Conservation (phyloP, 2,329 filamentous ascomycete genomes). For the Epichloe sylvatica region DNA sequence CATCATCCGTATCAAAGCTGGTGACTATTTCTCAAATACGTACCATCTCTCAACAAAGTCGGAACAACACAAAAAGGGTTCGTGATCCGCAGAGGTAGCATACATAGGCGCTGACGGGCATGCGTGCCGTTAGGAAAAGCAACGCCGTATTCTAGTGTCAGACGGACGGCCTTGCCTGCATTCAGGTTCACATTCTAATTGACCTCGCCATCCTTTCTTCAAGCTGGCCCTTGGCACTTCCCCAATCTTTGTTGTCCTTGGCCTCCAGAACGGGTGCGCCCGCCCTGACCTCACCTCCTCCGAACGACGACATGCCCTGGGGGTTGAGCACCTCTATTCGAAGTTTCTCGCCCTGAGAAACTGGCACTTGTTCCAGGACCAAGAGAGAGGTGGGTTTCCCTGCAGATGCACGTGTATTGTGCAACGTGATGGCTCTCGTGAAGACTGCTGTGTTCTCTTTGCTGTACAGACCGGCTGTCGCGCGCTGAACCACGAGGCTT, state of each 20-base stretch:
- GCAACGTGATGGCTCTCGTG: conserved; percentile 29
- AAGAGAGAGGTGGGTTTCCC: conserved; percentile 28
- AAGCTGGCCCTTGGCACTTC: no score
- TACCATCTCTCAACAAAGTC: not conserved
- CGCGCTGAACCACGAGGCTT: conserved; percentile 36
- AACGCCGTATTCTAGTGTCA: conserved; percentile 47
- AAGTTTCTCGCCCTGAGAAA: conserved; percentile 42
- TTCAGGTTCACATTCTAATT: conserved; percentile 41
- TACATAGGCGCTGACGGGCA: not conserved
- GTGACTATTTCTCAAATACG: no score
- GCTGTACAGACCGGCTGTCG: conserved; percentile 33
- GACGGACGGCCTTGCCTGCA: conserved; percentile 35
- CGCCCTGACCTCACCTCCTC: no score
- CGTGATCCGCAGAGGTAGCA: not conserved
- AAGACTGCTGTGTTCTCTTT: conserved; percentile 36
- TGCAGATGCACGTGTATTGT: conserved; percentile 29
- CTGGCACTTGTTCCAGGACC: conserved; percentile 43
- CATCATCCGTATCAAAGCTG: no score
- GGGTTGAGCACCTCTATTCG: no score
- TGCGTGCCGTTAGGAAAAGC: conserved; percentile 34
- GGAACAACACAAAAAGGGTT: no score
- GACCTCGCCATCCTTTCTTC: conserved; percentile 41
- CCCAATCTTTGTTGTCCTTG: no score
- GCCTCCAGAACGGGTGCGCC: no score
- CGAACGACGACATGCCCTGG: no score